A percentile compares a stretch with the other conserved stretches of the same genome.
Evolutionary conservation across 345 rosid genomes (phyloP).

Genomic region (Lumnitzera littorea): DNA sequence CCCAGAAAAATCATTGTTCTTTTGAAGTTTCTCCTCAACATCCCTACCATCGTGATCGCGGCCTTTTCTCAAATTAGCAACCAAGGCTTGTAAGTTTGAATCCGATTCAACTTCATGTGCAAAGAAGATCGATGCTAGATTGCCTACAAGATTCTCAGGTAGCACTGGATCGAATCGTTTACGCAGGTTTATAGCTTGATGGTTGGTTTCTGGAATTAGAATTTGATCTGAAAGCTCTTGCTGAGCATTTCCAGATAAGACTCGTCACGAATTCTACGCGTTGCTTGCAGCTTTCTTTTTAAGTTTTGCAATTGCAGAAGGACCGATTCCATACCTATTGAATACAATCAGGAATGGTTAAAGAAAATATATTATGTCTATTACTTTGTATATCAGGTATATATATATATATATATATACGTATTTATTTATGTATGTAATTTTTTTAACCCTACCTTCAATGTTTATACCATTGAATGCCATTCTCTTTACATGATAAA

Average conservation of each 20-base stretch:
- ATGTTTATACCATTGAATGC: too few species aligned
- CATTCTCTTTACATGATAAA: too few species aligned
- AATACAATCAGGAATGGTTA: background rate
- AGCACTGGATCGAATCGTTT: slow-evolving; percentile 1
- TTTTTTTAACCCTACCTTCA: too few species aligned
- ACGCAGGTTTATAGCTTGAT: slow-evolving; percentile 8
- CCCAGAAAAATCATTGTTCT: background rate
- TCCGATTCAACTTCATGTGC: background rate
- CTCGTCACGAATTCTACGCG: slow-evolving; percentile 8
- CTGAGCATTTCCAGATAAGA: slow-evolving; percentile 9
- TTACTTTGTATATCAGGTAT: too few species aligned
- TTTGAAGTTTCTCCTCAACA: slow-evolving; percentile 6
- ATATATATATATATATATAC: too few species aligned
- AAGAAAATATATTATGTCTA: too few species aligned
- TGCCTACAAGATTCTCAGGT: slow-evolving; percentile 6
- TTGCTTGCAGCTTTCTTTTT: slow-evolving; percentile 5
- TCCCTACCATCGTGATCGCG: slow-evolving; percentile 2
- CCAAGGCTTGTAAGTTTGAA: slow-evolving; percentile 13
- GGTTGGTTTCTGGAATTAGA: background rate
- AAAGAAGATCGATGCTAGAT: slow-evolving; percentile 10
- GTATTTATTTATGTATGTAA: too few species aligned
- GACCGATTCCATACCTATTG: background rate
- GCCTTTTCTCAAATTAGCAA: slow-evolving; percentile 13
- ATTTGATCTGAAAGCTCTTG: slow-evolving; percentile 11
- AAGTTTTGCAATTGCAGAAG: background rate